A percentile compares a stretch with the other conserved stretches of the same genome.
Evolutionary conservation across 768 basidiomycete species (phyloP).

Genomic region (Boletus sensibilis): DNA sequence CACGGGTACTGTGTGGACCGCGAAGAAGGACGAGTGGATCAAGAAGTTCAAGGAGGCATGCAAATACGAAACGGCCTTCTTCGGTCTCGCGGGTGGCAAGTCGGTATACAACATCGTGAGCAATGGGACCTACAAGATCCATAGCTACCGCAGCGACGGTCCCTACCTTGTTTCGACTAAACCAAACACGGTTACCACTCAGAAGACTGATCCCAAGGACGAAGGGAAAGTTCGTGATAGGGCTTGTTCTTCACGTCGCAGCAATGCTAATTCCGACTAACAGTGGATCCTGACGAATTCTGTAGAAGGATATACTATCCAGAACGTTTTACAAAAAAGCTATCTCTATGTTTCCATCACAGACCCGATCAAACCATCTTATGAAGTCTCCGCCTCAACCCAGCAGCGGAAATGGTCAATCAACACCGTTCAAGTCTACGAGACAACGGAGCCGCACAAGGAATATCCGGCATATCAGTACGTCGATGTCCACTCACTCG

Average conservation of each 20-base stretch:
- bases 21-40: neutral
- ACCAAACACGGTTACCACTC: neutral
- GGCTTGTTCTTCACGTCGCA: too few relatives aligned
- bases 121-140: conserved; percentile 1
- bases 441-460: fast-evolving
- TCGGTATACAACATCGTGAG: neutral
- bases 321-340: too few relatives aligned
- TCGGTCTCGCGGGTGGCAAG: neutral
- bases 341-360: neutral
- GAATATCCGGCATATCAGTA: neutral
- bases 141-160: neutral
- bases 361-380: too few relatives aligned
- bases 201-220: neutral
- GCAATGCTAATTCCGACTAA: neutral
- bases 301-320: neutral
- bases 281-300: neutral
- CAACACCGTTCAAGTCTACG: neutral
- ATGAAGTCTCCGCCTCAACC: too few relatives aligned
- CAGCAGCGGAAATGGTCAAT: neutral
- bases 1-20: too few relatives aligned
- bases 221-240: neutral
- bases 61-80: neutral
- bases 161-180: neutral
- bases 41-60: neutral
- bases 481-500: neutral